phyloP scores from a whole-genome alignment of 306 rosid genomes.

The Arachis stenosperma region DNA sequence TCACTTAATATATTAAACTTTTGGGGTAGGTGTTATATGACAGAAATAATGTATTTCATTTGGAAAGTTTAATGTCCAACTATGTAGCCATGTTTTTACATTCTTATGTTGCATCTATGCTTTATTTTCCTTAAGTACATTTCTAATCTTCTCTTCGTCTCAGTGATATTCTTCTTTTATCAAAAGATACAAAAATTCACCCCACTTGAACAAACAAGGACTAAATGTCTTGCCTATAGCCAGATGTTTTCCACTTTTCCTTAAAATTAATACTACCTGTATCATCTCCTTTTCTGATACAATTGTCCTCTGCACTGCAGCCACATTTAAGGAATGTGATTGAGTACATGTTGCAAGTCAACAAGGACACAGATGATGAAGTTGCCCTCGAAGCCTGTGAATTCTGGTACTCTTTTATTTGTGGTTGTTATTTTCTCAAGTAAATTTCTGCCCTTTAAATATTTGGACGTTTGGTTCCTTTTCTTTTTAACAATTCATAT shows the following conservation, averaged over 20 bases:
- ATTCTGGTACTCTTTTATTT: constrained; percentile 75
- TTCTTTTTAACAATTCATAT: constrained; percentile 36
- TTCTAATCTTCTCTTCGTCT: not conserved
- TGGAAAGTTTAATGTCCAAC: constrained; percentile 12
- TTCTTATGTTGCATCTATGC: constrained; percentile 11
- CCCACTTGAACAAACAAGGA: constrained; percentile 24
- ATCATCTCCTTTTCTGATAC: constrained; percentile 37
- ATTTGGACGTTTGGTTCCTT: constrained; percentile 1
- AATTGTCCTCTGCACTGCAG: constrained; percentile 59
- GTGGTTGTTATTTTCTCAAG: constrained; percentile 19
- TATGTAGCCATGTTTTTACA: constrained; percentile 7
- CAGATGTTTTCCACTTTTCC: constrained; percentile 10
- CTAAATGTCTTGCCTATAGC: constrained; percentile 5
- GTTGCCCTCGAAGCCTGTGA: constrained; percentile 99
- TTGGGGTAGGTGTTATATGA: not conserved
- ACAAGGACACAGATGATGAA: constrained; percentile 91
- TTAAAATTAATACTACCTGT: constrained; percentile 16
- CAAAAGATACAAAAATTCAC: not conserved
- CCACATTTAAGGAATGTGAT: constrained; percentile 84
- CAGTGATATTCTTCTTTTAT: too few relatives aligned
- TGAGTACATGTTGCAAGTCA: constrained; percentile 97
- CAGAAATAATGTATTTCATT: constrained; percentile 19
- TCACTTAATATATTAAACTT: not conserved
- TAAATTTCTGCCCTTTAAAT: not conserved
- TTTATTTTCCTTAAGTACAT: constrained; percentile 12